Base-by-base conservation (phyloP, 306 rosid genomes). In the Quercus cerris region DNA sequence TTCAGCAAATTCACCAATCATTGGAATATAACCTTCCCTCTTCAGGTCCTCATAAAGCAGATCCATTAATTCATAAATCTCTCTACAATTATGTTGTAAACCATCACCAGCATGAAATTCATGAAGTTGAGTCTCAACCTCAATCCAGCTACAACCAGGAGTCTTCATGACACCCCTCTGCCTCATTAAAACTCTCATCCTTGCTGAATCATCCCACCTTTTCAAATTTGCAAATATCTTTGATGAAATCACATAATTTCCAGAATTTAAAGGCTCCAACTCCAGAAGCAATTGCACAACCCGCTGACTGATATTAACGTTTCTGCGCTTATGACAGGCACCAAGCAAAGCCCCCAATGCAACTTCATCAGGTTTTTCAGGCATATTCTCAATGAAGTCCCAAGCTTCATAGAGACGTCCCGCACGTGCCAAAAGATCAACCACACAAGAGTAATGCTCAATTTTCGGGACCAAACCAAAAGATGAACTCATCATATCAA, bases 131-230 rank as follows among this genome's bases (percentile, higher is more conserved):
- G 85, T 85, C 56, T 81, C 87, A 55, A 88, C 77, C 75, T 90
- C 97, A 77, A 94, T 91, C 99, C 99, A 94, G 84, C 99, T 94
- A 75, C 97, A 92, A 74, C 97, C 99, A 78, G 99, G 99, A 82
- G 95, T 91, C 87, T 94, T 93, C 46, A 57, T 84, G 74, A 94
- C 90, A 82, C 97, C 99, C 83, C 81, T 94, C 81, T 88, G 66
- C 80, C 81, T 91, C 99, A 94, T 94, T 85, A 94, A 81, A 80
- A 86, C 77, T 87, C 97, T 91, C 94, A 93, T 90, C 88, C 85
- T 91, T 51, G 99, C 99, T 20, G 99, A 91, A 71, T 93, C 97
- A 9, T 93, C 97, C 91, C 87, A 91, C 91, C 86, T 91, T 62
- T 94, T 85, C 67, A 75, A 81, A 70, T 86, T 88, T 13, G 88